Evolutionary conservation across 352 stramenopile species (phyloP), one percentile per base, ranked within the genome.

Genomic region (Thraustotheca clavata): DNA sequence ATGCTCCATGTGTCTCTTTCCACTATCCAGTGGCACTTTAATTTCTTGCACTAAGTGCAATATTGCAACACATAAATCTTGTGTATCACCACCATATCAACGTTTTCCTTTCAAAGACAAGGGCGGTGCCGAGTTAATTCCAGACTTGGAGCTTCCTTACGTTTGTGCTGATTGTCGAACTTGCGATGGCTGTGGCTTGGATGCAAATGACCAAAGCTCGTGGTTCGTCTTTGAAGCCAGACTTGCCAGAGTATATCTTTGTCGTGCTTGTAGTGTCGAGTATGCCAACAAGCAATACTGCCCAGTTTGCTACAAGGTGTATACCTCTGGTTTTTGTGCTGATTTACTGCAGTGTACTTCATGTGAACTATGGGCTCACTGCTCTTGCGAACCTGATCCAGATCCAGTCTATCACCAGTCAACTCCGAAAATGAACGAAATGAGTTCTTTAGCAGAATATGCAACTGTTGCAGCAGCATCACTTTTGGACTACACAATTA

Each of bases 351-450:
- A 81, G 12, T 95, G 86, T 49, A 83, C 77, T 11, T 86, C 74
- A 1, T 95, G 86, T 31, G 69, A 86, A n/a, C 71, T 87, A 16
- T 95, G 81, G 81, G 78, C 91, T 4, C 86, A 95, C 36, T 72
- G 77, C 6, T 70, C 74, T n/a, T 95, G 86, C 49, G 86, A 95
- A 32, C 80, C 79, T 2, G 84, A 93, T 32, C 72, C 73, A 5
- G 73, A 90, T 20, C 71, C 79, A 60, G 76, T 74, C 7, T 87
- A 90, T 43, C 71, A 83, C 33, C n/a, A n/a, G n/a, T n/a, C n/a
- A 60, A 71, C 1, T 48, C 32, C 22, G 34, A n/a, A n/a, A n/a
- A n/a, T n/a, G n/a, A n/a, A n/a, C n/a, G n/a, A n/a, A n/a, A n/a
- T n/a, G n/a, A n/a, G n/a, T n/a, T n/a, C n/a, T n/a, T n/a, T n/a